Conservation (phyloP, 2,329 filamentous ascomycete species). For the Aspergillaceae sp. region DNA sequence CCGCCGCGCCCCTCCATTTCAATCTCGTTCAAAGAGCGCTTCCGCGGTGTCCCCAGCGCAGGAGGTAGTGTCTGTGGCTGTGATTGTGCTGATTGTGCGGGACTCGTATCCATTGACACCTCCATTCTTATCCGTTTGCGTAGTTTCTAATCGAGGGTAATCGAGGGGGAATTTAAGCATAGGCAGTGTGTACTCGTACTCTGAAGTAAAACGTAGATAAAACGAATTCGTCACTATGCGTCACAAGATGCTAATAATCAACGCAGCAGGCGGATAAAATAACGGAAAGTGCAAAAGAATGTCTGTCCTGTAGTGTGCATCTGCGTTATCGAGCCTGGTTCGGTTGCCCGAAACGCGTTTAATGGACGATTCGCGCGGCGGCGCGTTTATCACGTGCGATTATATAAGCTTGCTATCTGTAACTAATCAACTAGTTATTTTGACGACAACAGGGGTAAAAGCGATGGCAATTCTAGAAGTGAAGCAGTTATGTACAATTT, state of each 20-base stretch:
- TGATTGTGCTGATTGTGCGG: slow-evolving; percentile 13
- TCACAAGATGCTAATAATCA: no score
- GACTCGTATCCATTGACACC: slow-evolving; percentile 14
- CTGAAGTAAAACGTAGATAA: no score
- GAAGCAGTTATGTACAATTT: slow-evolving; percentile 10
- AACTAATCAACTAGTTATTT: background rate
- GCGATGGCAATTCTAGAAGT: no score
- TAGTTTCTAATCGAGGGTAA: background rate
- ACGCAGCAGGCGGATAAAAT: background rate
- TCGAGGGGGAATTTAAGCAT: background rate
- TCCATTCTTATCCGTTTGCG: slow-evolving; percentile 3
- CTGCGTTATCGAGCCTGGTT: background rate
- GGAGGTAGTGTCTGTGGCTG: slow-evolving; percentile 7
- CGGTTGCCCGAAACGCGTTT: background rate
- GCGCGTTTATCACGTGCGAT: background rate
- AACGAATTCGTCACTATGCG: no score
- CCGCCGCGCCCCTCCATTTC: slow-evolving; percentile 2
- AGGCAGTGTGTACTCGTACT: no score
- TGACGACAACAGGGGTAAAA: no score
- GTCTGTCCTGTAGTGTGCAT: background rate
- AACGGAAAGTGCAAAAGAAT: background rate
- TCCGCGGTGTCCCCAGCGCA: slow-evolving; percentile 15
- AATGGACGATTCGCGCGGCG: background rate
- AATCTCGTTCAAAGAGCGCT: slow-evolving; percentile 23
- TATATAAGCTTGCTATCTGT: background rate